Conservation (phyloP, 148 eudicot genomes). For the Amaranthus cruentus region DNA sequence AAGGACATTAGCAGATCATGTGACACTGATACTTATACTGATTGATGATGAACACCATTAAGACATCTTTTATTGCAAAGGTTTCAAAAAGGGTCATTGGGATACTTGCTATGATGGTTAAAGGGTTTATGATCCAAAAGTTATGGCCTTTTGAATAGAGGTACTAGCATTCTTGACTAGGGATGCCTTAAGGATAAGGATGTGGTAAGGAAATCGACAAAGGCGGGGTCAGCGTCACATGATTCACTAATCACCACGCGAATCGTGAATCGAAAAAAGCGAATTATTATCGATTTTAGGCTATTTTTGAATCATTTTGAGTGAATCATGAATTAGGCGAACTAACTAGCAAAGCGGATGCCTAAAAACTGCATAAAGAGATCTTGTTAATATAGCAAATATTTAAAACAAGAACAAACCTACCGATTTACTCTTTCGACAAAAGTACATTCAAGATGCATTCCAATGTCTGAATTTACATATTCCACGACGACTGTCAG, state of each 20-base stretch:
- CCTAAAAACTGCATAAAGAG: not conserved
- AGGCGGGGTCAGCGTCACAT: not conserved
- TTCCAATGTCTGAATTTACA: constrained; percentile 68
- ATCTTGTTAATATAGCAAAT: not conserved
- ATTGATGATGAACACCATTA: no score
- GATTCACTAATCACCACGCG: no score
- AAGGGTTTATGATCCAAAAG: not conserved
- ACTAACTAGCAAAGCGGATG: no score
- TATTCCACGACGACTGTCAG: constrained; percentile 84
- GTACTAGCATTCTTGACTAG: not conserved
- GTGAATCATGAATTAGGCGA: not conserved
- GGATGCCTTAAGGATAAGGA: not conserved
- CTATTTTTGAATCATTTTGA: no score
- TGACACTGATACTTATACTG: no score
- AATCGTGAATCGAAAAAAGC: no score
- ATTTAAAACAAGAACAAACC: not conserved
- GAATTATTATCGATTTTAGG: no score
- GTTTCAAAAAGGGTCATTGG: no score
- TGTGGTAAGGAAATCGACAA: not conserved
- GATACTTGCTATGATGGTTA: no score
- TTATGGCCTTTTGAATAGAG: not conserved
- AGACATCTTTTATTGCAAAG: no score
- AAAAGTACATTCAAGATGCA: constrained; percentile 28
- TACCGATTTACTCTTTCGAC: not conserved
- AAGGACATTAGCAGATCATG: no score